Base-by-base conservation (phyloP, 306 rosid species). In the Prunus armeniaca region DNA sequence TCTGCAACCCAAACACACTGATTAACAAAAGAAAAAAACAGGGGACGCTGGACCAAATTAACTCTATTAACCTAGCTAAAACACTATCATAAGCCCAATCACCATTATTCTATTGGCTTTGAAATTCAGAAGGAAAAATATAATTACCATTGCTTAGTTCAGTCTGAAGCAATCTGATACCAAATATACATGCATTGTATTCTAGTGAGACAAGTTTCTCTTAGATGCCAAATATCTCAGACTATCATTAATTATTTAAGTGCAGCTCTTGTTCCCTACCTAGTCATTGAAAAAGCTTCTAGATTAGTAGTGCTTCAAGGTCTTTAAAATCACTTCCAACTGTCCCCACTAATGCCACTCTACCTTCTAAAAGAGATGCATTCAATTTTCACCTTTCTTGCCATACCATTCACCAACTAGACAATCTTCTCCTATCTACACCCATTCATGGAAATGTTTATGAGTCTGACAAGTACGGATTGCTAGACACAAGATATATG, bases 1-100 rank as follows among this genome's bases (percentile, higher is more conserved):
- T 79, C 99, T 95, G 99, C 77, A 84, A 84, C 63, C 76, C 78
- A 79, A 62, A 89, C 55, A 28, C 30, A 76, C 14, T 77, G 49
- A 80, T 74, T 72, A 81, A 74, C 61, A 19, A 15, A 61, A 27
- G 24, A 25, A 17, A 24, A 24, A 60, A 61, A 18, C 63, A 28
- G 51, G 65, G 30, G 67, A 41, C 10, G 0, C 28, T 38, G 3
- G 15, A 34, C 38, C 32, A 20, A 15, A n/a, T 24, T 15, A 38
- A 8, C 3, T 38, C 12, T 7, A 70, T 50, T 9, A 71, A 71
- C 38, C 32, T 20, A 38, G 43, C 9, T 38, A 38, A 30, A 52
- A n/a, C 49, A 51, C 19, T 17, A 20, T 11, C 12, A 47, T 52
- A 27, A 30, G 63, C 24, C 62, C 14, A 60, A 60, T 60, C 65